Evolutionary conservation across 2,329 filamentous ascomycete species (phyloP), one percentile per base, ranked within the genome.

Genomic region (Fusarium avenaceum): DNA sequence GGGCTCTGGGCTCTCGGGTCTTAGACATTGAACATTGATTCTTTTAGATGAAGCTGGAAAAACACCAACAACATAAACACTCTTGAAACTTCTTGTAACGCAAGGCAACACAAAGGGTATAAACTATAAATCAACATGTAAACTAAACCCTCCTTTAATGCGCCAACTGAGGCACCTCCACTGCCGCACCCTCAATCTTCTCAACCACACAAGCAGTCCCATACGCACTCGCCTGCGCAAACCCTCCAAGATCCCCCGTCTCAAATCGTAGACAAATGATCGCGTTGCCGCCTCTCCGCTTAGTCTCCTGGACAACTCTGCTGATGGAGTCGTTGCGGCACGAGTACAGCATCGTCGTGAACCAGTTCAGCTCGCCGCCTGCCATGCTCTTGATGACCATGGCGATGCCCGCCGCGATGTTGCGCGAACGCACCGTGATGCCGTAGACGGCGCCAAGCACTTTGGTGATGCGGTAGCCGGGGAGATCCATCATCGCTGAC

Each of bases 201-300:
- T 89, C 86, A 26, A 89, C 80, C 14, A 87, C 69, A 50, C 83
- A 85, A 4, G 87, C 87, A 5, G 87, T 89, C 4, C 87, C 87
- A 72, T 89, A 89, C 1, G 86, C 86, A 62, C 85, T 87, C 40
- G 86, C 84, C 77, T 89, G 86, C 4, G 85, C 84, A 70, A 85
- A 89, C 3, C 83, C 82, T 28, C 81, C 84, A 66, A 88, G 76
- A 62, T 86, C 85, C 6, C 82, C 82, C 3, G 84, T 81, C 71
- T 89, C 87, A 70, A 89, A 89, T 43, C 86, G 81, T 65, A 89
- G 76, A 50, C 84, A 85, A 67, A 89, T 85, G 67, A 89, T 78
- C 22, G 87, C 87, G 73, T 89, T 89, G 8, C 87, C 87, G 3
- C 87, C 86, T 35, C 86, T 81, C 58, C 77, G 77, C 78, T 87